Evolutionary conservation across 2,329 filamentous ascomycete genomes (phyloP).

Genomic region (Pseudogymnoascus sp.): DNA sequence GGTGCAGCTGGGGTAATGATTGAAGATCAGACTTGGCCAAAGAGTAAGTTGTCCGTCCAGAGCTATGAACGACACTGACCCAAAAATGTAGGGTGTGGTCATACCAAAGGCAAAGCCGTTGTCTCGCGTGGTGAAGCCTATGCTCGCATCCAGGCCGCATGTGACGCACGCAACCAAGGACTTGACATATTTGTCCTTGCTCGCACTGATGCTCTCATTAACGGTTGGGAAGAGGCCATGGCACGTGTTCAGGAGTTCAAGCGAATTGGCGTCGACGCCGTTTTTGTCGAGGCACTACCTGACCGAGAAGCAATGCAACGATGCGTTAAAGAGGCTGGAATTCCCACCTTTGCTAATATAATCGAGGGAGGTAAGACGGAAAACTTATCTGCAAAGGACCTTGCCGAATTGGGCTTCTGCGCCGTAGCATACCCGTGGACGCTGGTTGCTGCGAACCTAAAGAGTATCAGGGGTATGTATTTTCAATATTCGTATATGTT

Average conservation of each 20-base stretch:
- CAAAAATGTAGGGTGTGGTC: constrained; percentile 32
- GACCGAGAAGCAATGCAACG: constrained; percentile 36
- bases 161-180: constrained; percentile 38
- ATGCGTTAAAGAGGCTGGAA: constrained; percentile 31
- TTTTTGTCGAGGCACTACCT: constrained; percentile 40
- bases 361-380: constrained; percentile 37
- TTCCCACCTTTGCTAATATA: constrained; percentile 38
- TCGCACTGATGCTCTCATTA: constrained; percentile 36
- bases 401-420: constrained; percentile 31
- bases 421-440: constrained; percentile 35
- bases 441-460: constrained; percentile 34
- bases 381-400: constrained; percentile 33
- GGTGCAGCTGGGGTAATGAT: constrained; percentile 35
- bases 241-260: constrained; percentile 34
- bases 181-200: constrained; percentile 40
- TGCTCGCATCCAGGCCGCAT: constrained; percentile 39
- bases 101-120: constrained; percentile 40
- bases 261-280: constrained; percentile 37
- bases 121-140: constrained; percentile 39
- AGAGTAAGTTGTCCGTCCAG: constrained; percentile 29
- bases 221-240: constrained; percentile 39
- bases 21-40: constrained; percentile 43
- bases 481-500: not conserved
- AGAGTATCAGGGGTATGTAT: constrained; percentile 24
- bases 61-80: not conserved